phyloP scores from a whole-genome alignment of 2,329 filamentous ascomycete genomes.

The Epichloe sylvatica region DNA sequence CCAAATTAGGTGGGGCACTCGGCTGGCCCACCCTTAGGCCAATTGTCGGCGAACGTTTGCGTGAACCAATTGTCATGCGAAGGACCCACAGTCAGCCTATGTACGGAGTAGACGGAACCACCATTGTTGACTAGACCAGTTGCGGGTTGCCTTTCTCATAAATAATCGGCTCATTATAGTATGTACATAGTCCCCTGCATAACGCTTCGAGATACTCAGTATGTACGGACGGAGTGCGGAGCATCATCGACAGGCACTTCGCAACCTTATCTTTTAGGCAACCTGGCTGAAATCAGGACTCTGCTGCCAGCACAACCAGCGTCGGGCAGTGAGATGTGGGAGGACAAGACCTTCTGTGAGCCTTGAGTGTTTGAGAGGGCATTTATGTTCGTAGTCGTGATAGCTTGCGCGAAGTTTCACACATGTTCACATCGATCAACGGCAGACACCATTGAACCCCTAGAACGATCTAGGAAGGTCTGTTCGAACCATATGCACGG shows the following conservation, averaged over 20 bases:
- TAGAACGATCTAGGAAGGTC: background rate
- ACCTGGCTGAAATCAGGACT: too few relatives aligned
- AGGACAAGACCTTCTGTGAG: too few relatives aligned
- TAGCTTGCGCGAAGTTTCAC: too few relatives aligned
- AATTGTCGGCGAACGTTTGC: conserved; percentile 3
- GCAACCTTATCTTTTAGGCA: too few relatives aligned
- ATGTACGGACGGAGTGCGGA: too few relatives aligned
- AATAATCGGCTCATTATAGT: background rate
- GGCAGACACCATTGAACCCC: background rate
- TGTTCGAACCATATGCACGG: background rate
- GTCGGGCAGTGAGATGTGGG: too few relatives aligned
- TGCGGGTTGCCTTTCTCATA: background rate
- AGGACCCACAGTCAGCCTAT: background rate
- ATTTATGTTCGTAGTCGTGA: too few relatives aligned
- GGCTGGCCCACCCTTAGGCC: background rate
- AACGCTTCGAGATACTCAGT: background rate
- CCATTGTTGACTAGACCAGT: background rate
- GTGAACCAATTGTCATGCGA: background rate
- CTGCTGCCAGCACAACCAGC: too few relatives aligned
- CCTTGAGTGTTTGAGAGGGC: too few relatives aligned
- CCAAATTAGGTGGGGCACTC: conserved; percentile 1
- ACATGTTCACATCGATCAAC: too few relatives aligned
- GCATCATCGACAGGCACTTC: too few relatives aligned
- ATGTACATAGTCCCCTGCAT: background rate
- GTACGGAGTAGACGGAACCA: background rate